Evolutionary conservation across 1,139 yeast species (phyloP).

Genomic region (Magnusiomyces sp.): DNA sequence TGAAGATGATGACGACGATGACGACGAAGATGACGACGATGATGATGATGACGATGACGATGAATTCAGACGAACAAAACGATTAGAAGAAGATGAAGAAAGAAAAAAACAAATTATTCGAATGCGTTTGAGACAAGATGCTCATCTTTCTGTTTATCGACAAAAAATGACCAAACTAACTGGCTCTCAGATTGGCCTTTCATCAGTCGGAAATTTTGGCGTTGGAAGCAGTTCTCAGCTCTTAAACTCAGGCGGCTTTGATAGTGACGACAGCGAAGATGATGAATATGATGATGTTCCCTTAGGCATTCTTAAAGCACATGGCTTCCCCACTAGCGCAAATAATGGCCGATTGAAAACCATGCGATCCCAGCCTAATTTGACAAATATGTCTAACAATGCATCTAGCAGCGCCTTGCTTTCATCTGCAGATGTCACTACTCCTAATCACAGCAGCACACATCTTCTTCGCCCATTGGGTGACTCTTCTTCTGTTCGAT

Average conservation of each 20-base stretch:
- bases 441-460: neutral
- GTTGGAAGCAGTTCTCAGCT: neutral
- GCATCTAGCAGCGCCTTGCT: conserved; percentile 1
- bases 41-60: conserved; percentile 5
- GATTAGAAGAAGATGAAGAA: conserved; percentile 22
- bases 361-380: conserved; percentile 20
- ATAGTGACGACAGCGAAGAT: conserved; percentile 25
- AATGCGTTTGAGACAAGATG: conserved; percentile 34
- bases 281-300: conserved; percentile 37
- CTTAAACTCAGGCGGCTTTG: conserved; percentile 9
- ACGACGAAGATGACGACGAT: neutral
- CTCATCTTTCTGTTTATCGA: conserved; percentile 35
- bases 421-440: conserved; percentile 4
- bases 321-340: conserved; percentile 30
- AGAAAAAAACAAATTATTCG: conserved; percentile 24
- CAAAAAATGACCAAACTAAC: conserved; percentile 36
- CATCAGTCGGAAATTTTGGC: conserved; percentile 11
- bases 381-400: neutral
- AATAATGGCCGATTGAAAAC: conserved; percentile 12
- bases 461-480: conserved; percentile 1
- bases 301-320: conserved; percentile 34
- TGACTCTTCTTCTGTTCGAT: conserved; percentile 13
- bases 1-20: conserved; percentile 4
- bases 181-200: conserved; percentile 25
- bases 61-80: conserved; percentile 4